Conservation (phyloP, 139 green algal genomes). For the Chlamydomonas eustigma region DNA sequence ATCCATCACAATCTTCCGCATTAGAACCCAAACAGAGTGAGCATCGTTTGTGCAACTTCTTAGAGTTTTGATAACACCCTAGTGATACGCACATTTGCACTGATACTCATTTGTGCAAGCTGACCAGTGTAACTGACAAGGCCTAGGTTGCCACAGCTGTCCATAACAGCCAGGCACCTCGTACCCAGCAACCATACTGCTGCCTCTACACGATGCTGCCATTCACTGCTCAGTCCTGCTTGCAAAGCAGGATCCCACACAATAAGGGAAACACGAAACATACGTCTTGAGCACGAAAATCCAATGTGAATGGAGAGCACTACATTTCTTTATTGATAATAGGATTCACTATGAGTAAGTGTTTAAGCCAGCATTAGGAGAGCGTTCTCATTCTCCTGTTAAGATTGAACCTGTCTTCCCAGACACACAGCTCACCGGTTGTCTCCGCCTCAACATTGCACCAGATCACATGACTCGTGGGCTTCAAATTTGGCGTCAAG, state of each 20-base stretch:
- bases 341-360: too few species aligned
- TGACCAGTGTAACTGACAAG: not conserved
- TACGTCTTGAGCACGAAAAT: not conserved
- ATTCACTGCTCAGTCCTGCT: not conserved
- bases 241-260: too few species aligned
- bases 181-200: not conserved
- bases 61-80: too few species aligned
- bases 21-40: too few species aligned
- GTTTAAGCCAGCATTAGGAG: too few species aligned
- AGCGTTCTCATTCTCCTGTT: too few species aligned
- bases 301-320: too few species aligned
- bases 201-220: not conserved
- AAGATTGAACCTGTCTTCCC: not conserved
- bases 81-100: not conserved
- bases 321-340: too few species aligned
- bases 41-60: too few species aligned
- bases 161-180: not conserved
- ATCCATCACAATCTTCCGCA: too few species aligned
- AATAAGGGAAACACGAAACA: not conserved
- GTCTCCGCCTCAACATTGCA: constrained; percentile 5
- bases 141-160: not conserved
- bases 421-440: not conserved
- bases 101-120: not conserved
- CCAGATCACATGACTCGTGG: constrained; percentile 3
- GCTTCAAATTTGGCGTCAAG: not conserved